Percentiles rank a stretch among this genome's conserved stretches.
Conservation (phyloP, 805 yeast species). For the Candida piceae region DNA sequence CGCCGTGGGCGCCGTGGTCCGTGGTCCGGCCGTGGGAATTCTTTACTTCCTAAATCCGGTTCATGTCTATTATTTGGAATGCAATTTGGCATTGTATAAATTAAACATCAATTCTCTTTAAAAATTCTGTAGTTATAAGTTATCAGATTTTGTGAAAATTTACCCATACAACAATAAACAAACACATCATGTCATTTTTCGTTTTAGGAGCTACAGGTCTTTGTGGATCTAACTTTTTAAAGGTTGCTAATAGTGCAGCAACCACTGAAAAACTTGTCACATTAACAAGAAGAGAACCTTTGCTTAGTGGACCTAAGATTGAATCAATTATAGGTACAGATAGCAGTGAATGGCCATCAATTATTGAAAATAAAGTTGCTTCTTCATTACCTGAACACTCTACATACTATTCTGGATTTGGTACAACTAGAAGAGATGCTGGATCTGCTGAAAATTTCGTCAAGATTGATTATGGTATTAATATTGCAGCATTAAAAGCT, state of each 20-base stretch:
- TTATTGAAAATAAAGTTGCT: conserved; percentile 23
- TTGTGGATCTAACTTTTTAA: conserved; percentile 58
- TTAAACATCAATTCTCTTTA: no score
- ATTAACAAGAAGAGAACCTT: conserved; percentile 45
- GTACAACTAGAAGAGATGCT: conserved; percentile 68
- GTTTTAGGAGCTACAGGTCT: conserved; percentile 76
- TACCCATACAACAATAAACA: no score
- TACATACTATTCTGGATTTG: conserved; percentile 60
- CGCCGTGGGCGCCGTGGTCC: no score
- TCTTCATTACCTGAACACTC: conserved; percentile 30
- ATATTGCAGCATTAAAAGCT: conserved; percentile 60
- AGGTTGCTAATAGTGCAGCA: conserved; percentile 34
- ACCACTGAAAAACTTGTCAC: conserved; percentile 40
- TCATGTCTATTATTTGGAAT: no score
- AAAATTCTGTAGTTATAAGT: no score
- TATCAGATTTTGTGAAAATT: no score
- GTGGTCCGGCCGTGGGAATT: no score
- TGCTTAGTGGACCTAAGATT: conserved; percentile 12
- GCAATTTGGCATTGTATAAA: no score
- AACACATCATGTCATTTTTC: no score
- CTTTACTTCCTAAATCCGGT: no score
- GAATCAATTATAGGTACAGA: conserved; percentile 42
- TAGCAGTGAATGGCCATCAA: conserved; percentile 44
- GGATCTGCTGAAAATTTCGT: conserved; percentile 69
- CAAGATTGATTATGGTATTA: conserved; percentile 70